A percentile compares a stretch with the other conserved stretches of the same genome.
phyloP scores from a whole-genome alignment of 192 early-diverging fungal species.

The Powellomyces hirtus region DNA sequence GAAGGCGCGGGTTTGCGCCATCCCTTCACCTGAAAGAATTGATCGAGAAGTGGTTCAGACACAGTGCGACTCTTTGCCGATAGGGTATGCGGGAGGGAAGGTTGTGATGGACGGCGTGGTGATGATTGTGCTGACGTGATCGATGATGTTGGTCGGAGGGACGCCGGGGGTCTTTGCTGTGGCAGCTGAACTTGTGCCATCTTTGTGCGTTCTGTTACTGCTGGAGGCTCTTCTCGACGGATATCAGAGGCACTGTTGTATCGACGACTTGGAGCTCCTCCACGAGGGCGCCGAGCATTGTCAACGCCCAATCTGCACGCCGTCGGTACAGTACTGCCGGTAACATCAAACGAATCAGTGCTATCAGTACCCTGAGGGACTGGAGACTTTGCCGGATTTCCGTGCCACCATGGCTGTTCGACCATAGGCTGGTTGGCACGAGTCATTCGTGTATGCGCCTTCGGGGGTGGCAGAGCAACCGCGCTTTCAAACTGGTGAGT shows the following conservation, averaged over 20 bases:
- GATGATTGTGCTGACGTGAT: not conserved
- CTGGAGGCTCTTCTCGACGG: not conserved
- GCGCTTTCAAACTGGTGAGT: not conserved
- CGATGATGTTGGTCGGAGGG: not conserved
- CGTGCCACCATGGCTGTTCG: slow-evolving; percentile 7
- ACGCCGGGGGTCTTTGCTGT: not conserved
- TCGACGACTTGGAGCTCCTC: not conserved
- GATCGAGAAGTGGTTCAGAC: not conserved
- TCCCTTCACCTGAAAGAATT: not conserved
- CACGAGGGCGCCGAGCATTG: not conserved
- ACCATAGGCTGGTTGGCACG: not conserved
- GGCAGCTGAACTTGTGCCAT: not conserved
- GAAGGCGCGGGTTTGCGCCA: slow-evolving; percentile 2
- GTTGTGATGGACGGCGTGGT: not conserved
- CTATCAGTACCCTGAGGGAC: too few relatives aligned
- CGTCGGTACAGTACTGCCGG: too few relatives aligned
- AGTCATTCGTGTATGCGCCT: not conserved
- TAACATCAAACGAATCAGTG: too few relatives aligned
- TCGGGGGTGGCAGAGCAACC: not conserved
- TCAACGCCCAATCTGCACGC: too few relatives aligned
- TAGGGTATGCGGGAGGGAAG: not conserved
- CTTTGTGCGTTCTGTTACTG: not conserved
- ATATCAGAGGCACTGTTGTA: not conserved
- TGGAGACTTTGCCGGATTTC: not conserved
- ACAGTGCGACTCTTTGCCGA: not conserved